These are phyloP conservation scores for Lecanosticta acicola DNA, from an alignment of 2,329 filamentous ascomycete genomes.

Conservation along the genomic window DNA sequence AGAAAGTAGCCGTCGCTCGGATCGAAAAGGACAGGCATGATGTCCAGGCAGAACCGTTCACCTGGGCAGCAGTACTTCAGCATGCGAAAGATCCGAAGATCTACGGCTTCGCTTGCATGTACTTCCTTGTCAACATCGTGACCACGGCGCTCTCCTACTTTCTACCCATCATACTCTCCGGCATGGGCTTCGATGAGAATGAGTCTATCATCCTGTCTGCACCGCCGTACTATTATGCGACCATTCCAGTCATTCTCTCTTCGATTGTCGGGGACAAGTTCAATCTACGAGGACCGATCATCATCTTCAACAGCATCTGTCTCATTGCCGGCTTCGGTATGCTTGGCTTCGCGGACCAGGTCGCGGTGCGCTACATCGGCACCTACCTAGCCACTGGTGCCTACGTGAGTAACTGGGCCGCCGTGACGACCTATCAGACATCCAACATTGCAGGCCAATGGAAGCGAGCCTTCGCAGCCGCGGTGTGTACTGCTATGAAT, in stretches of 20 bases:
- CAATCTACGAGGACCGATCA: constrained; percentile 56
- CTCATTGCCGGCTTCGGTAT: constrained; percentile 60
- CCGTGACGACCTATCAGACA: constrained; percentile 57
- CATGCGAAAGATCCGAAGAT: constrained; percentile 58
- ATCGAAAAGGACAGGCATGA: constrained; percentile 60
- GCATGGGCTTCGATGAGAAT: constrained; percentile 42
- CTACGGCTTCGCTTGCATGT: constrained; percentile 59
- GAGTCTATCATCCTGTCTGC: constrained; percentile 56
- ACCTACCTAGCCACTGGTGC: constrained; percentile 62
- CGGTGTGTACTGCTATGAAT: constrained; percentile 54
- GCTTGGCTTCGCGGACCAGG: constrained; percentile 56
- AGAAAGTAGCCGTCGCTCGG: constrained; percentile 50
- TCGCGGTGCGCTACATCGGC: constrained; percentile 59
- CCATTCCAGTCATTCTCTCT: constrained; percentile 58
- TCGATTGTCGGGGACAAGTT: constrained; percentile 58
- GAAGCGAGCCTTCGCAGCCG: constrained; percentile 59
- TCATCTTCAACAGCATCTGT: constrained; percentile 58
- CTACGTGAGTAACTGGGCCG: constrained; percentile 65
- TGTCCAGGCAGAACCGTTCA: constrained; percentile 52
- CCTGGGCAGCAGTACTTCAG: constrained; percentile 49
- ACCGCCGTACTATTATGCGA: constrained; percentile 63
- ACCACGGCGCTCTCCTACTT: constrained; percentile 62
- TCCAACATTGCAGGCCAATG: constrained; percentile 60
- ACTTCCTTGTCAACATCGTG: constrained; percentile 62
- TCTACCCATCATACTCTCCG: constrained; percentile 45